These are phyloP conservation scores for Neopestalotiopsis rosae DNA, from an alignment of 2,329 filamentous ascomycete genomes.

Conservation along the genomic window DNA sequence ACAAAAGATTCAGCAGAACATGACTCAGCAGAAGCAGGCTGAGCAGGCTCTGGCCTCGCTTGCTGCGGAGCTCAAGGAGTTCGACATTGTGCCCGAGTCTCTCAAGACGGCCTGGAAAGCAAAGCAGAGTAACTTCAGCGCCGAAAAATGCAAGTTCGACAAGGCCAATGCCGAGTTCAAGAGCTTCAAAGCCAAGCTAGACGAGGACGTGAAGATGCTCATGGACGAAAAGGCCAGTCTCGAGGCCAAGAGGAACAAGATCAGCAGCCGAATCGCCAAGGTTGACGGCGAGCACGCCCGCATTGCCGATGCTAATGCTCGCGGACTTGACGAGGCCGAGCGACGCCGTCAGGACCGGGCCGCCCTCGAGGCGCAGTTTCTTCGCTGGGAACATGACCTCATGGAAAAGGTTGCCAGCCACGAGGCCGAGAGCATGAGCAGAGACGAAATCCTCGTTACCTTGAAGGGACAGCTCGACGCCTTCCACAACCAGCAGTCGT, in stretches of 20 bases:
- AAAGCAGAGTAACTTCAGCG: slow-evolving; percentile 57
- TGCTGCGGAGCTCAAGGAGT: slow-evolving; percentile 64
- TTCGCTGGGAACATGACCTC: slow-evolving; percentile 50
- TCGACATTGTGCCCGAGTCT: slow-evolving; percentile 68
- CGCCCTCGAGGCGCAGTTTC: slow-evolving; percentile 52
- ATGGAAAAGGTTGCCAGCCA: slow-evolving; percentile 44
- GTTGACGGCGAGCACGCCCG: slow-evolving; percentile 75
- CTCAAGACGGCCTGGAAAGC: slow-evolving; percentile 62
- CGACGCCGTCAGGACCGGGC: slow-evolving; percentile 58
- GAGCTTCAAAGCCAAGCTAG: slow-evolving; percentile 64
- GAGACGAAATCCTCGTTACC: slow-evolving; percentile 45
- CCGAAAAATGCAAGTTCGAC: slow-evolving; percentile 66
- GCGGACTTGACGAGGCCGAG: slow-evolving; percentile 68
- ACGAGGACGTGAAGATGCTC: slow-evolving; percentile 66
- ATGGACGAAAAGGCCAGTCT: slow-evolving; percentile 68
- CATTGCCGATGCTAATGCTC: slow-evolving; percentile 71
- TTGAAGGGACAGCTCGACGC: slow-evolving; percentile 45
- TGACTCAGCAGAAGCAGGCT: slow-evolving; percentile 72
- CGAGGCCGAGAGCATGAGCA: slow-evolving; percentile 41
- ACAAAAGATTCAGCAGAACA: slow-evolving; percentile 77
- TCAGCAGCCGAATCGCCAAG: slow-evolving; percentile 72
- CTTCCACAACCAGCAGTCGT: slow-evolving; percentile 42
- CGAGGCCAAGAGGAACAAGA: slow-evolving; percentile 74
- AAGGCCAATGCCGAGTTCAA: slow-evolving; percentile 59
- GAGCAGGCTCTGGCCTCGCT: slow-evolving; percentile 62